Base-by-base conservation (phyloP, 2,329 filamentous ascomycete genomes). In the Diplodia sapinea region DNA sequence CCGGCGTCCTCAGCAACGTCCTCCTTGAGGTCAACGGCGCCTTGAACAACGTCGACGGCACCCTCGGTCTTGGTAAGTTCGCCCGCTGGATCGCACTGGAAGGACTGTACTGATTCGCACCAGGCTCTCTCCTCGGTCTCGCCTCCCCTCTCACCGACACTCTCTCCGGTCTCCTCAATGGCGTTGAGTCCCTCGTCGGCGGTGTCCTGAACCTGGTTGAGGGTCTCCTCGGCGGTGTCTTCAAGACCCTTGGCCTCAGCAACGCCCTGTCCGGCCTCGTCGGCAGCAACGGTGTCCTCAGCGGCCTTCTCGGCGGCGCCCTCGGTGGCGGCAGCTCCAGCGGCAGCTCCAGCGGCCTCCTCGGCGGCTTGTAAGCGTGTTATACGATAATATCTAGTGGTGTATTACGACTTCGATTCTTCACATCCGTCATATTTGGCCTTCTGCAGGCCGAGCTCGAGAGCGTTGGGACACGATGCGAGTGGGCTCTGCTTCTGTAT, bases 61-160 rank as follows among this genome's bases (percentile, higher is more conserved):
- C 64, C 31, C 52, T 66, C 54, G 64, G 64, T 59, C 64, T 66
- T 38, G 51, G 63, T 66, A 66, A 66, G 63, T 57, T n/a, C 12
- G 13, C n/a, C 23, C 15, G 5, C 23, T 8, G 5, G 31, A 20
- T 4, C 12, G 23, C 26, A 2, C 26, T 6, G 9, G 17, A 29
- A 43, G 29, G 15, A 2, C 5, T 15, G 17, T 38, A 33, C 57
- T 62, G 12, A 62, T 43, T 3, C 4, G 17, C 6, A 17, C 2
- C 29, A 66, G 63, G 40, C 54, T 66, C 64, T 20, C 52, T 66
- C 51, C 64, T 66, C 40, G 23, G 23, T n/a, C 51, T 57, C 51
- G 50, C 51, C 5, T 23, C 31, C n/a, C 64, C 64, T n/a, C 64
- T 66, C 52, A 57, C 54, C 31, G 20, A 20, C 51, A 23, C 64